Percentiles rank a stretch among this genome's conserved stretches.
Evolutionary conservation across 768 basidiomycete genomes (phyloP).

Genomic region (Tricholoma furcatifolium): DNA sequence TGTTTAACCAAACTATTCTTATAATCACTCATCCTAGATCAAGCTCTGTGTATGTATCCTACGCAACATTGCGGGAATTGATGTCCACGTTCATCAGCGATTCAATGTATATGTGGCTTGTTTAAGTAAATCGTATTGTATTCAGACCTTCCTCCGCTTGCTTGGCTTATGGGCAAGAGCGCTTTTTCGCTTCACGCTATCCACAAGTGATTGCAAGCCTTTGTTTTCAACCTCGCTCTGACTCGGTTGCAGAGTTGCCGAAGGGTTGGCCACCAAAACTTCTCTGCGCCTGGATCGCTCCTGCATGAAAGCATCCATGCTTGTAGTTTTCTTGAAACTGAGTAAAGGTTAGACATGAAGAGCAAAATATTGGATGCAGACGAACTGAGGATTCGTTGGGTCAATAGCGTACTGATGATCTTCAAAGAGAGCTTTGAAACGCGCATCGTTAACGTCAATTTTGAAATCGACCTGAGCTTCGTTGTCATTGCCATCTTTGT

Average conservation of each 20-base stretch:
- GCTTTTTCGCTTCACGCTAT: conserved; percentile 86
- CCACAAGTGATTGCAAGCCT: conserved; percentile 68
- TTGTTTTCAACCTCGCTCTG: conserved; percentile 14
- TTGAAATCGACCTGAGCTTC: conserved; percentile 81
- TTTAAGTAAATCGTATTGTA: background rate
- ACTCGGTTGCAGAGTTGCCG: conserved; percentile 12
- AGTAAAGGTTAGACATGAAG: conserved; percentile 4
- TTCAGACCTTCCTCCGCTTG: conserved; percentile 41
- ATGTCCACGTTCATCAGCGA: too few species aligned
- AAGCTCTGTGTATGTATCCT: too few species aligned
- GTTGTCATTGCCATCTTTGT: conserved; percentile 35
- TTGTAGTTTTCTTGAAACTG: conserved; percentile 92
- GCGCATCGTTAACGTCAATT: conserved; percentile 82
- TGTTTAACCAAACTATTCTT: background rate
- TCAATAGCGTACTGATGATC: conserved; percentile 94
- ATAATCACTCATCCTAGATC: background rate
- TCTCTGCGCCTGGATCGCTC: conserved; percentile 73
- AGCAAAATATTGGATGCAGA: conserved; percentile 13
- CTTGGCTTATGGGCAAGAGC: conserved; percentile 27
- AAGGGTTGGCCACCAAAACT: conserved; percentile 22
- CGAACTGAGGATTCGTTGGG: conserved; percentile 92
- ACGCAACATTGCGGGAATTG: too few species aligned
- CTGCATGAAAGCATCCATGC: conserved; percentile 82
- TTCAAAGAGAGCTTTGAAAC: conserved; percentile 86
- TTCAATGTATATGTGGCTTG: background rate